Base-by-base conservation (phyloP, 495 filamentous ascomycete genomes). In the Aspergillus sclerotioniger region DNA sequence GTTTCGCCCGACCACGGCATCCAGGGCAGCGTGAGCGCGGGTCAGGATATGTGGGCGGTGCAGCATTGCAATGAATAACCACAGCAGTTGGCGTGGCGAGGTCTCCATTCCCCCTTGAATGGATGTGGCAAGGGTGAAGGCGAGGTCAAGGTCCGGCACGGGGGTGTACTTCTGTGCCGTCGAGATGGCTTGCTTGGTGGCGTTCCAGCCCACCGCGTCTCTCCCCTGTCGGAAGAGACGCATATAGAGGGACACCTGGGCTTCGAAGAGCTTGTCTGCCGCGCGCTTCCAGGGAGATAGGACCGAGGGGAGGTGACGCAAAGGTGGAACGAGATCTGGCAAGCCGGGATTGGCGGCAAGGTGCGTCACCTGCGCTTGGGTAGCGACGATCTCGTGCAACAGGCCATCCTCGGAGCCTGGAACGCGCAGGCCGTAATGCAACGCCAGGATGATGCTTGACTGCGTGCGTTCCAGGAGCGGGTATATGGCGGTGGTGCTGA, bases 391-490 rank as follows among this genome's bases (percentile, higher is more conserved):
- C 33, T 71, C 67, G 21, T 67, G 61, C 17, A 77, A 44, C 16
- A 67, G 64, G 8, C 46, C 31, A 0, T 76, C 73, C 6, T 72
- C 59, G 51, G 56, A 59, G 15, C 45, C 60, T 4, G 65, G 51
- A 21, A 77, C 68, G 8, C 70, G 73, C 33, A 70, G 37, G 6
- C 73, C 68, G 58, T 76, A 77, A 48, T 67, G 62, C 28, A 76
- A 61, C 0, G 58, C 59, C 20, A 71, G 60, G 20, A 75, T 70
- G 15, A 76, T 43, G 45, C 67, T 71, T 0, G 71, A 66, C 32
- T 68, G 58, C 41, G 61, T 67, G 41, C 70, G 68, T 28, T 75
- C 66, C 10, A 71, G 50, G 15, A 62, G 56, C 0, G 60, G 60
- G 47, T 68, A 68, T 47, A 71, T 48, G 12, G 53, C 49, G 13